These are phyloP conservation scores for Brassica balearica DNA, from an alignment of 441 rosid genomes.

Conservation along the genomic window DNA sequence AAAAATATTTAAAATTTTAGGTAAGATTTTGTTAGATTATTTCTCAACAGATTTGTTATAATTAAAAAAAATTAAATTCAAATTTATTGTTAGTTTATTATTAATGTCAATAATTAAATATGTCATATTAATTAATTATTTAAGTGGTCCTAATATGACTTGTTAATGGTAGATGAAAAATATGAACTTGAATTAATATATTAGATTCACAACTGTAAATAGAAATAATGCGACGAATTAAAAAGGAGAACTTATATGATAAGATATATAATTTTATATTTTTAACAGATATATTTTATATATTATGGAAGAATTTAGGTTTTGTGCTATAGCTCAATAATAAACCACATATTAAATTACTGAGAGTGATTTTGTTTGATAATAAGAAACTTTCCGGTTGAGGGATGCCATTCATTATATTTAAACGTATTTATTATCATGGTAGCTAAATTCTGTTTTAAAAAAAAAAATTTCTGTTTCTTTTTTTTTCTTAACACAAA, in stretches of 20 bases:
- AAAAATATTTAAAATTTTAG: too few species aligned
- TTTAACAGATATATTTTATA: background rate
- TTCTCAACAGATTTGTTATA: too few species aligned
- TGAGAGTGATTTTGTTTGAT: background rate
- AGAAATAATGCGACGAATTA: background rate
- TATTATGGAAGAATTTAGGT: background rate
- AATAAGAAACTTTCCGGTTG: background rate
- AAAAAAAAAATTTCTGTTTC: background rate
- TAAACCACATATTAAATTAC: background rate
- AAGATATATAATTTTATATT: background rate
- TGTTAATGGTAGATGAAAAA: too few species aligned
- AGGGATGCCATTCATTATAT: background rate
- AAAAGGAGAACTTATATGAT: background rate
- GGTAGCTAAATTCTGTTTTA: background rate
- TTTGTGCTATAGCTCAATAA: background rate
- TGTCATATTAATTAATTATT: too few species aligned
- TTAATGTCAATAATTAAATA: too few species aligned
- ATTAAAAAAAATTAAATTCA: too few species aligned
- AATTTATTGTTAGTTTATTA: too few species aligned
- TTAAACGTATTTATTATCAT: too few species aligned
- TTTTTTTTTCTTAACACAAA: background rate
- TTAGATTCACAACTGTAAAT: conserved; percentile 7
- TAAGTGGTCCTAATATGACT: too few species aligned
- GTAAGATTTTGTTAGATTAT: too few species aligned
- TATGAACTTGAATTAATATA: too few species aligned